Percentiles rank a stretch among this genome's conserved stretches.
phyloP scores from a whole-genome alignment of 78 protist genomes.

The Speleostelium caveatum region DNA sequence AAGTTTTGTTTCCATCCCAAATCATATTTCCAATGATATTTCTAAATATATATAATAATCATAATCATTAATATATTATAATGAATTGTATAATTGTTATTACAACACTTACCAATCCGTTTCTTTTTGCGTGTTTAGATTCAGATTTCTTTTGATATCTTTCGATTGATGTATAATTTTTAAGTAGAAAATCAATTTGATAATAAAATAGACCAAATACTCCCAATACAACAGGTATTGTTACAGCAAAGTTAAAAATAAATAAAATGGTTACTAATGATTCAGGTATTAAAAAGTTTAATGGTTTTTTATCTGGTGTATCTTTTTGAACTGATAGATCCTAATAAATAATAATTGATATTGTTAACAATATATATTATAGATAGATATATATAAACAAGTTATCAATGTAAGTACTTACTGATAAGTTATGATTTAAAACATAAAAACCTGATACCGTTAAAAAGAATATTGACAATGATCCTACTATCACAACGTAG shows the following conservation, averaged over 20 bases:
- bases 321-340: neutral
- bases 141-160: constrained; percentile 31
- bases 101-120: constrained; percentile 22
- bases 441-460: constrained; percentile 12
- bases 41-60: neutral
- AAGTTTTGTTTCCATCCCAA: constrained; percentile 39
- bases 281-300: neutral
- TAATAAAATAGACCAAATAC: constrained; percentile 52
- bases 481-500: constrained; percentile 3
- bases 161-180: constrained; percentile 34
- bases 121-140: constrained; percentile 23
- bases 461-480: neutral
- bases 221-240: constrained; percentile 35
- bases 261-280: constrained; percentile 23
- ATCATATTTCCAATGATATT: constrained; percentile 61
- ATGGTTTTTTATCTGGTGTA: neutral
- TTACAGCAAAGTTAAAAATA: constrained; percentile 26
- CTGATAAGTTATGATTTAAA: constrained; percentile 17
- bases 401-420: neutral
- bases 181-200: constrained; percentile 23
- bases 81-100: no score
- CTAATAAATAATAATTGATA: no score
- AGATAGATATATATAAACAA: no score
- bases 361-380: no score
- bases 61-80: neutral